phyloP scores from a whole-genome alignment of 2,329 filamentous ascomycete genomes.

The Hypoxylon sp. region DNA sequence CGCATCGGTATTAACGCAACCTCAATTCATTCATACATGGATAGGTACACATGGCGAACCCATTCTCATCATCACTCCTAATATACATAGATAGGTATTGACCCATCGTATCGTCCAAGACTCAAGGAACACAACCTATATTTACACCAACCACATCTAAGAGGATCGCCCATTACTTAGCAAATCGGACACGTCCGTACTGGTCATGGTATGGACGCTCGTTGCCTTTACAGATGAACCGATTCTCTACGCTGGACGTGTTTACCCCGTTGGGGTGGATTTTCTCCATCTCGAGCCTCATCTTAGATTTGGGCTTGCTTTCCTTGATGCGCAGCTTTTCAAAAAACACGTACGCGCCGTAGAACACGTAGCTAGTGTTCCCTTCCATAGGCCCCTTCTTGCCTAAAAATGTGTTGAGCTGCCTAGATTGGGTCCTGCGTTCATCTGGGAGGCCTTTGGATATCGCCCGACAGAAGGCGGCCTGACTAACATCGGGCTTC shows the following conservation, averaged over 20 bases:
- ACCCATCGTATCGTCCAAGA: neutral
- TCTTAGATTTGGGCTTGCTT: slow-evolving; percentile 66
- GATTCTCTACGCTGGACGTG: slow-evolving; percentile 19
- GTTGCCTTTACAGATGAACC: slow-evolving; percentile 21
- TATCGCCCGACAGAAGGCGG: slow-evolving; percentile 66
- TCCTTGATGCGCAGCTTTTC: slow-evolving; percentile 70
- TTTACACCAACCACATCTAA: neutral
- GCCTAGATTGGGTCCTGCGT: slow-evolving; percentile 59
- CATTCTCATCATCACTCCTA: neutral
- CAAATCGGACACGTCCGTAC: slow-evolving; percentile 38
- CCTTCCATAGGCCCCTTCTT: slow-evolving; percentile 65
- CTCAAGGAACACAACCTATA: neutral
- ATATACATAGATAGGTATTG: neutral
- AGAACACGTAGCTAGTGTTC: slow-evolving; percentile 65
- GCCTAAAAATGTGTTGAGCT: slow-evolving; percentile 65
- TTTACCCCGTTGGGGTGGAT: slow-evolving; percentile 52
- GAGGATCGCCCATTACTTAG: neutral
- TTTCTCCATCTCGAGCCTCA: slow-evolving; percentile 67
- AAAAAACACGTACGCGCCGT: slow-evolving; percentile 71
- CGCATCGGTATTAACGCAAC: neutral
- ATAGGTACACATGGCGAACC: neutral
- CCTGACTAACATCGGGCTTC: slow-evolving; percentile 64
- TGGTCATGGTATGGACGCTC: slow-evolving; percentile 36
- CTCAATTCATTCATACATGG: neutral
- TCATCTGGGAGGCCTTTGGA: slow-evolving; percentile 58